phyloP scores from a whole-genome alignment of 768 basidiomycete genomes.

The Boletus reticuloceps region DNA sequence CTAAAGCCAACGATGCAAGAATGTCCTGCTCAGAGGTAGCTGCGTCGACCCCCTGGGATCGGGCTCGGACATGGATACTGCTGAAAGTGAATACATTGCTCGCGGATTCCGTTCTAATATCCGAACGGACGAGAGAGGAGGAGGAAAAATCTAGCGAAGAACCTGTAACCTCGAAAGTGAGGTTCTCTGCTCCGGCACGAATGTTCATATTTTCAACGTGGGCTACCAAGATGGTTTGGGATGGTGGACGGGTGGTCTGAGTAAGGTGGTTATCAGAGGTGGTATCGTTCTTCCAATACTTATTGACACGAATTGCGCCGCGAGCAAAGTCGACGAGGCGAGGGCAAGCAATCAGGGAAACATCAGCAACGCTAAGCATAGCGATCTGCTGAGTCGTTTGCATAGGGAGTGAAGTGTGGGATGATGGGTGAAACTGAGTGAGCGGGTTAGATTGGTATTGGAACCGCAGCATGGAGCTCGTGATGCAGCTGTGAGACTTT shows the following conservation, averaged over 20 bases:
- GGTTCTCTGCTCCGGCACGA: constrained; percentile 68
- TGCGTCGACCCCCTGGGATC: constrained; percentile 43
- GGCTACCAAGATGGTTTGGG: constrained; percentile 38
- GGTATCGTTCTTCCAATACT: constrained; percentile 26
- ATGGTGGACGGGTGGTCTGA: constrained; percentile 6
- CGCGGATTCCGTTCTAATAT: constrained; percentile 37
- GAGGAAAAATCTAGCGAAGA: constrained; percentile 25
- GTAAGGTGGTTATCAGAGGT: not conserved
- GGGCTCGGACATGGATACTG: constrained; percentile 57
- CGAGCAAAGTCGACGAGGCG: constrained; percentile 60
- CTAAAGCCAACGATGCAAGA: constrained; percentile 58
- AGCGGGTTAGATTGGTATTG: constrained; percentile 20
- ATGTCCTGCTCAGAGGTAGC: constrained; percentile 46
- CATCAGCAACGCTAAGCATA: constrained; percentile 39
- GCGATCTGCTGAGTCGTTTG: constrained; percentile 19
- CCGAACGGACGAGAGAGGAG: constrained; percentile 16
- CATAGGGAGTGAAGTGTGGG: constrained; percentile 13
- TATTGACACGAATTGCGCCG: constrained; percentile 49
- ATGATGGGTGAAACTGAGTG: constrained; percentile 7
- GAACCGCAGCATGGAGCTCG: constrained; percentile 24
- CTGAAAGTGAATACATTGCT: constrained; percentile 49
- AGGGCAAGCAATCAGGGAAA: constrained; percentile 48
- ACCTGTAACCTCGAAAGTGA: constrained; percentile 60
- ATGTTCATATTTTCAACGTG: constrained; percentile 45
- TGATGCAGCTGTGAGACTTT: constrained; percentile 22